These are phyloP conservation scores for Hyparrhenia diplandra DNA, from an alignment of 176 grass and related monocot species.

Conservation along the genomic window DNA sequence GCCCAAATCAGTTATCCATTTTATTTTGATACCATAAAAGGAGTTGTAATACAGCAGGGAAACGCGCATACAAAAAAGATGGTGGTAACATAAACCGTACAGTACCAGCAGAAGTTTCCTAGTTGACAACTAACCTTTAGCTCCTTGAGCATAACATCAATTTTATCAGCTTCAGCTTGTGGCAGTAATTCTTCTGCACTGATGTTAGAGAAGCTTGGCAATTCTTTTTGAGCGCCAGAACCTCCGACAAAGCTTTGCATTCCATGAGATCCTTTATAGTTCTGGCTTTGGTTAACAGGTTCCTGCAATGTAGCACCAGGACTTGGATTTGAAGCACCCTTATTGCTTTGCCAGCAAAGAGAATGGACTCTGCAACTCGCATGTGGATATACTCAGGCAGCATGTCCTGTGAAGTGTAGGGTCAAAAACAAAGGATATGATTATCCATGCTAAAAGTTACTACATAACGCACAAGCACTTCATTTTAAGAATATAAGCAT, in stretches of 20 bases:
- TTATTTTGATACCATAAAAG: not conserved
- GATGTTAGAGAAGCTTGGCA: slow-evolving; percentile 47
- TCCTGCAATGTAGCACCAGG: slow-evolving; percentile 66
- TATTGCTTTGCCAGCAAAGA: slow-evolving; percentile 96
- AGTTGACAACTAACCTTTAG: slow-evolving; percentile 58
- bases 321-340: slow-evolving; percentile 86
- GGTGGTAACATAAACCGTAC: not conserved
- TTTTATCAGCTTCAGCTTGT: slow-evolving; percentile 87
- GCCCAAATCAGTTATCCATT: not conserved
- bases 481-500: slow-evolving; percentile 34
- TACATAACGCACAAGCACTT: slow-evolving; percentile 5
- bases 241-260: slow-evolving; percentile 55
- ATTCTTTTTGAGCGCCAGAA: slow-evolving; percentile 41
- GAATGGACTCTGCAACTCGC: slow-evolving; percentile 93
- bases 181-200: slow-evolving; percentile 82
- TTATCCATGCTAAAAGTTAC: slow-evolving; percentile 3
- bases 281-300: slow-evolving; percentile 42
- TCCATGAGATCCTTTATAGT: slow-evolving; percentile 51
- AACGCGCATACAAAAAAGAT: slow-evolving; percentile 20
- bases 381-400: slow-evolving; percentile 94
- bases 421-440: slow-evolving; percentile 32
- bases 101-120: not conserved
- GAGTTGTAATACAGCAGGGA: not conserved
- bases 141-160: slow-evolving; percentile 87
- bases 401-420: slow-evolving; percentile 70